phyloP scores from a whole-genome alignment of 1,284 basidiomycete genomes.

The Leccinum huronense region DNA sequence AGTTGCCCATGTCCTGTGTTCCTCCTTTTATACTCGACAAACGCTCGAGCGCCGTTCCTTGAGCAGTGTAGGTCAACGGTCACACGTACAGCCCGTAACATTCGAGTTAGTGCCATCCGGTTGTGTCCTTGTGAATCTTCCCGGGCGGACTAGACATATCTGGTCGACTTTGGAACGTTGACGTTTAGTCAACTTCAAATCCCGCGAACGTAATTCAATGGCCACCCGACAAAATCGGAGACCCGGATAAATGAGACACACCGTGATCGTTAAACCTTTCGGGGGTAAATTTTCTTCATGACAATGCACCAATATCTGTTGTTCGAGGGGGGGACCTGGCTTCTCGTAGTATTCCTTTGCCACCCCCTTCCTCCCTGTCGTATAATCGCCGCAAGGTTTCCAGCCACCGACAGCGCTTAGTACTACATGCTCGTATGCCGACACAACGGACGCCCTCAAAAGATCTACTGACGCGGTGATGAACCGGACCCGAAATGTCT shows the following conservation, averaged over 20 bases:
- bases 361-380: background rate
- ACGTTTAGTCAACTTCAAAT: background rate
- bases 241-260: background rate
- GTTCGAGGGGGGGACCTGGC: background rate
- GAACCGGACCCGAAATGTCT: background rate
- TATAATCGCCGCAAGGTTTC: background rate
- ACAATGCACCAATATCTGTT: background rate
- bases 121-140: background rate
- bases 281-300: background rate
- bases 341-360: background rate
- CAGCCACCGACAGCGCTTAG: background rate
- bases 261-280: background rate
- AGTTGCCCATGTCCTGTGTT: background rate
- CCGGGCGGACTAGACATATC: background rate
- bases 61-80: too few relatives aligned
- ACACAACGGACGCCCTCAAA: background rate
- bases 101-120: background rate
- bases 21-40: background rate
- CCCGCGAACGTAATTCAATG: background rate
- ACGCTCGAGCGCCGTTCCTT: background rate
- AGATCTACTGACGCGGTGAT: background rate
- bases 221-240: background rate
- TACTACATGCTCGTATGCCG: background rate
- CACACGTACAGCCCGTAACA: background rate
- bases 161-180: background rate